These are phyloP conservation scores for Boletellus emodensis DNA, from an alignment of 768 basidiomycete genomes.

Conservation along the genomic window DNA sequence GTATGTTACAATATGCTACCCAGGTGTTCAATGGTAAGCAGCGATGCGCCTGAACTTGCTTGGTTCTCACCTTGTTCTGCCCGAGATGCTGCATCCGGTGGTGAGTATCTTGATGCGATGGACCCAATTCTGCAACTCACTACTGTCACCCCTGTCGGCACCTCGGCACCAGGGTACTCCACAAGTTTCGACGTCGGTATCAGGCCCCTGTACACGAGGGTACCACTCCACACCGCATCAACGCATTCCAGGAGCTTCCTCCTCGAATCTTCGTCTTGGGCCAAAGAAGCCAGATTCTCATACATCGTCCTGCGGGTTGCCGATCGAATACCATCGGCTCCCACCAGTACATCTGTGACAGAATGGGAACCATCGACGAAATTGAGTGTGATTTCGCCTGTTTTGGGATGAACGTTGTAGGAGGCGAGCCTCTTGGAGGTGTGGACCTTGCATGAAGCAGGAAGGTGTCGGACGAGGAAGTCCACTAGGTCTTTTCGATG, in stretches of 20 bases:
- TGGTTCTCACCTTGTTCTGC: slow-evolving; percentile 11
- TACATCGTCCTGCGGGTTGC: slow-evolving; percentile 29
- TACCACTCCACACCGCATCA: slow-evolving; percentile 39
- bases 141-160: slow-evolving; percentile 24
- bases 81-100: slow-evolving; percentile 20
- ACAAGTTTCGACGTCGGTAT: slow-evolving; percentile 28
- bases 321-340: slow-evolving; percentile 43
- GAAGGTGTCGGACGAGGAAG: slow-evolving; percentile 29
- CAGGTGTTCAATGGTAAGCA: background rate
- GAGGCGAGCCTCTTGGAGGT: slow-evolving; percentile 34
- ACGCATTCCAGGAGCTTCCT: slow-evolving; percentile 17
- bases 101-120: background rate
- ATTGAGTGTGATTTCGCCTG: slow-evolving; percentile 25
- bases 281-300: slow-evolving; percentile 8
- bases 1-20: slow-evolving; percentile 39
- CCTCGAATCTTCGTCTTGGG: slow-evolving; percentile 1
- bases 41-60: background rate
- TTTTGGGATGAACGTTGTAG: slow-evolving; percentile 23
- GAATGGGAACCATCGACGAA: slow-evolving; percentile 37
- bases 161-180: slow-evolving; percentile 31
- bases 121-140: background rate
- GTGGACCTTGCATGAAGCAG: slow-evolving; percentile 28
- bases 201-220: slow-evolving; percentile 36
- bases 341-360: slow-evolving; percentile 39
- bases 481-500: slow-evolving; percentile 39